These are phyloP conservation scores for Acanthamoeba triangularis DNA, from an alignment of 208 protist species.

Conservation along the genomic window DNA sequence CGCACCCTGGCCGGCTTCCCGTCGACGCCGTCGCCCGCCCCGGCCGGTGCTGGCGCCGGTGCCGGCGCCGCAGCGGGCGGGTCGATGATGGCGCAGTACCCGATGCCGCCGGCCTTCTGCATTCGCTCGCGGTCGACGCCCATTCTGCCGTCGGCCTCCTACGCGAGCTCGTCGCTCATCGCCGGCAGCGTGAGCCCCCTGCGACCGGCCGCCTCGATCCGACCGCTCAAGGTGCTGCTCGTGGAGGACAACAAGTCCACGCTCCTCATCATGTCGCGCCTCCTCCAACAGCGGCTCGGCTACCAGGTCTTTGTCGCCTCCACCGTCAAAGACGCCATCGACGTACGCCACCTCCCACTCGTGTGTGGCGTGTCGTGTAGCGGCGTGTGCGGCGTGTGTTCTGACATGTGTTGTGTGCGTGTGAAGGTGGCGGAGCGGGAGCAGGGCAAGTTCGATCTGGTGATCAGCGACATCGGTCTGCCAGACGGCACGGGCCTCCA, in stretches of 20 bases:
- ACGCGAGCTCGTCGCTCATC: conserved; percentile 18
- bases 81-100: background rate
- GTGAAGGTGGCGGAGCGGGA: conserved; percentile 55
- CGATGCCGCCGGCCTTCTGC: conserved; percentile 7
- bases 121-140: conserved; percentile 26
- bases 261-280: conserved; percentile 55
- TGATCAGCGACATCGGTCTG: conserved; percentile 74
- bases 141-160: conserved; percentile 15
- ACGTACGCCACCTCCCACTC: background rate
- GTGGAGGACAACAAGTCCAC: conserved; percentile 63
- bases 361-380: background rate
- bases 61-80: background rate
- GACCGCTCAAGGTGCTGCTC: conserved; percentile 40
- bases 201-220: conserved; percentile 15
- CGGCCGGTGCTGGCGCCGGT: background rate
- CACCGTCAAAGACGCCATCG: conserved; percentile 22
- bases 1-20: background rate
- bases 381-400: background rate
- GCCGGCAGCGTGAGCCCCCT: background rate
- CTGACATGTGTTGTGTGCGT: background rate
- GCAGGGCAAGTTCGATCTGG: conserved; percentile 67
- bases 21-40: background rate
- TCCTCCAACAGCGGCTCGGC: conserved; percentile 41
- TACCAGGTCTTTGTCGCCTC: conserved; percentile 36
- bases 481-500: conserved; percentile 57